phyloP scores from a whole-genome alignment of 495 filamentous ascomycete genomes.

The Bombardia bombarda region DNA sequence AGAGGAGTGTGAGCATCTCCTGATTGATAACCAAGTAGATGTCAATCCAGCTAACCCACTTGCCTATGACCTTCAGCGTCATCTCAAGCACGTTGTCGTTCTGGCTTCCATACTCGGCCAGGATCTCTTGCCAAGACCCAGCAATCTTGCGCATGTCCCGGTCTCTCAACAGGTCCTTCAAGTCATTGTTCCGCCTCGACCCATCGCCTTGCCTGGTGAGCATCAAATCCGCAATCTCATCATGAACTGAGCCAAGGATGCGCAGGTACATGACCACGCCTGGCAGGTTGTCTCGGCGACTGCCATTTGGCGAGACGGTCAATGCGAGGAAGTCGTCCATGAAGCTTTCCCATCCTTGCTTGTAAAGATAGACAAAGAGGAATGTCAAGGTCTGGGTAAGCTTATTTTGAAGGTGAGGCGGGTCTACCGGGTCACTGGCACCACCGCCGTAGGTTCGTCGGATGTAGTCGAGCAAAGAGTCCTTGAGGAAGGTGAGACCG shows the following conservation, averaged over 20 bases:
- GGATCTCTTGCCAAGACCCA: slow-evolving; percentile 81
- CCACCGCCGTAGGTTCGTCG: slow-evolving; percentile 59
- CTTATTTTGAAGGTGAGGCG: slow-evolving; percentile 84
- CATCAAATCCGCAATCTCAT: slow-evolving; percentile 91
- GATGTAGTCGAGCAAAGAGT: slow-evolving; percentile 70
- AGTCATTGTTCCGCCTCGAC: slow-evolving; percentile 65
- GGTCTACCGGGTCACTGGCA: slow-evolving; percentile 50
- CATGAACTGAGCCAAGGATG: slow-evolving; percentile 79
- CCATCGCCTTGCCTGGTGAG: slow-evolving; percentile 68
- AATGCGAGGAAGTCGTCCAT: slow-evolving; percentile 78
- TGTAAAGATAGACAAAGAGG: slow-evolving; percentile 81
- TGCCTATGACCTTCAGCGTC: slow-evolving; percentile 78
- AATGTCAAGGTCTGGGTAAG: slow-evolving; percentile 90
- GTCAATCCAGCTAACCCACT: slow-evolving; percentile 98
- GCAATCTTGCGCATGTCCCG: slow-evolving; percentile 82
- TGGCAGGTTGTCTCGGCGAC: slow-evolving; percentile 55
- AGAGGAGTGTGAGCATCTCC: slow-evolving; percentile 70
- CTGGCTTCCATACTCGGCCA: slow-evolving; percentile 67
- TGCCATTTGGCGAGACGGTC: slow-evolving; percentile 47
- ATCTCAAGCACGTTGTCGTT: slow-evolving; percentile 72
- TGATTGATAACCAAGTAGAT: slow-evolving; percentile 88
- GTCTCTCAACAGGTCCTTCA: slow-evolving; percentile 82
- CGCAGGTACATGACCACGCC: slow-evolving; percentile 86
- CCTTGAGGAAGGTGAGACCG: slow-evolving; percentile 60
- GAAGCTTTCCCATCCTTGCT: slow-evolving; percentile 74